Evolutionary conservation across 306 rosid species (phyloP), one percentile per base, ranked within the genome.

Genomic region (Oxytropis ochrocephala): DNA sequence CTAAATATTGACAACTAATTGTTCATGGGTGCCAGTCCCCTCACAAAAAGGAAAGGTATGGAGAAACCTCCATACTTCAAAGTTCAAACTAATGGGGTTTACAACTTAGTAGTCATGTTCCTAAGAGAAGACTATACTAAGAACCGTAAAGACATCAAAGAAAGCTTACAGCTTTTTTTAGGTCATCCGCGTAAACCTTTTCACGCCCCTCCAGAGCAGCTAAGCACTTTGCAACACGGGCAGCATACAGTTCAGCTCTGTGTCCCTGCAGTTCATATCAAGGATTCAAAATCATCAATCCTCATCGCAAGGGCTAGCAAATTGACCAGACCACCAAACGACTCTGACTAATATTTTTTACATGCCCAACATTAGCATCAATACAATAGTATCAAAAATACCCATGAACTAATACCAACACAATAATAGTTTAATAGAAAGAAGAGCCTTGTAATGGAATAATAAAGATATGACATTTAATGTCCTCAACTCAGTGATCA

Each of bases 201-300:
- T 94, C 98, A 53, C 98, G 91, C 74, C 98, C 98, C 57, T 94
- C 98, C 44, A 94, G 59, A 80, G 96, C 90, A 75, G 98, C 94
- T 75, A 94, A 81, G 82, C 95, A 88, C 72, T 90, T 90, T 6
- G 98, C 98, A 84, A 94, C 95, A 54, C 97, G 97, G 64, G 96
- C 90, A 73, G 98, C 90, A 84, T 88, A 94, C 65, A 94, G 84
- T 87, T 94, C 97, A 65, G 98, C 92, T 87, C 98, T 87, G 83
- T 94, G 98, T 46, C 98, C 98, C 98, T 94, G 89, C 69, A 62
- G 75, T 69, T 79, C 78, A 81, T 51, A 59, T 63, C 42, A 69
- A 58, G 52, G 54, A 60, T 48, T 47, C 65, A 63, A 69, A 12
- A 51, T 27, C 62, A 73, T 35, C 51, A 75, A 72, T 56, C 42